phyloP scores from a whole-genome alignment of 2,329 filamentous ascomycete genomes.

The Pestalotiopsis sp. region DNA sequence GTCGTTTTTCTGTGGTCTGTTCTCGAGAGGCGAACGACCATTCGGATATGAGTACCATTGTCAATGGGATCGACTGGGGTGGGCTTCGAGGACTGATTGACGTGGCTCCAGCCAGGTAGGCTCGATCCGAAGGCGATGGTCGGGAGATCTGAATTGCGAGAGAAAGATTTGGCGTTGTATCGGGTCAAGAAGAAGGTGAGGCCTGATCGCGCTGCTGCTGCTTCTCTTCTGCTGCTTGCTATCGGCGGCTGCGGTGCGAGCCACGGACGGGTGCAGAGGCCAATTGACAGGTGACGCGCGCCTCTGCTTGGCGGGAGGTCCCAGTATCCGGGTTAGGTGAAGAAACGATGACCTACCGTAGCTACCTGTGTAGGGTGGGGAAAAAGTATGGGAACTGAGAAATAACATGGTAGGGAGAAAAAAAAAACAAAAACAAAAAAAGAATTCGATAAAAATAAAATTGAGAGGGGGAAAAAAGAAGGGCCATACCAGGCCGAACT shows the following conservation, averaged over 20 bases:
- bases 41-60: not conserved
- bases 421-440: not conserved
- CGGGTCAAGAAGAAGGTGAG: not conserved
- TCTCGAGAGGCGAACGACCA: not conserved
- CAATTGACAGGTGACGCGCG: not conserved
- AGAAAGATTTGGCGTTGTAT: not conserved
- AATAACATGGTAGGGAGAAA: not conserved
- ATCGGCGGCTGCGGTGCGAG: not conserved
- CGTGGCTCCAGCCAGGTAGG: not conserved
- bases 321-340: not conserved
- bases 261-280: not conserved
- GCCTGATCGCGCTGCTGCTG: not conserved
- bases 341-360: not conserved
- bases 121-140: not conserved
- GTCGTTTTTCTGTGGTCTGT: not conserved
- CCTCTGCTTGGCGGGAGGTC: not conserved
- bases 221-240: not conserved
- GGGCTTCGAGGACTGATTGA: not conserved
- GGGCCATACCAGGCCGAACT: not conserved
- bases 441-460: not conserved
- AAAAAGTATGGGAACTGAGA: not conserved
- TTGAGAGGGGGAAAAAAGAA: not conserved
- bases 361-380: not conserved
- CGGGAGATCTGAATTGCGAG: not conserved
- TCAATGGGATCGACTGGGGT: not conserved